Percentiles rank a stretch among this genome's conserved stretches.
These are phyloP conservation scores for Globisporangium echinulatum DNA, from an alignment of 352 stramenopile genomes.

Conservation along the genomic window DNA sequence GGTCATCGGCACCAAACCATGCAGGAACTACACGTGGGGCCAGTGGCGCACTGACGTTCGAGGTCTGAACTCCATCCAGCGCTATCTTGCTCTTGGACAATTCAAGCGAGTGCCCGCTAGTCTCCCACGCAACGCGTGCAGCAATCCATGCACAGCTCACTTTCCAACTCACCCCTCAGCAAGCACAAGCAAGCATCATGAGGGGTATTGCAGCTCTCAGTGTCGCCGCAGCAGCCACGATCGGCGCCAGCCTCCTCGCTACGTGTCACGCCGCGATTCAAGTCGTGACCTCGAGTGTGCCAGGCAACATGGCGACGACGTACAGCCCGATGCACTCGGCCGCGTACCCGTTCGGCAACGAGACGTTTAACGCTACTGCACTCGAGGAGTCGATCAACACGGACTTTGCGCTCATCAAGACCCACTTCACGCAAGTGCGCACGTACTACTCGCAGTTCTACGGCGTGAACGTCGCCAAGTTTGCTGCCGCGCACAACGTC, in stretches of 20 bases:
- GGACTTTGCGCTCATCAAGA: constrained; percentile 23
- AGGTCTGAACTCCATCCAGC: too few relatives aligned
- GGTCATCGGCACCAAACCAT: too few relatives aligned
- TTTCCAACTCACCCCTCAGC: background rate
- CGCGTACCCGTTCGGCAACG: constrained; percentile 8
- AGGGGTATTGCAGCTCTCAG: background rate
- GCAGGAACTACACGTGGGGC: too few relatives aligned
- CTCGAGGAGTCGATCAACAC: constrained; percentile 16
- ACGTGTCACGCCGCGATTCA: background rate
- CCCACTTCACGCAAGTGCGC: constrained; percentile 19
- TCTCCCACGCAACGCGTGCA: too few relatives aligned
- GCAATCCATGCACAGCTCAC: background rate
- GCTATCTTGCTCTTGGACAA: too few relatives aligned
- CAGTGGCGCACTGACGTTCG: too few relatives aligned
- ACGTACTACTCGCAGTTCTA: constrained; percentile 35
- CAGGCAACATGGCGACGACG: constrained; percentile 9
- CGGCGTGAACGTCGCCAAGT: constrained; percentile 18
- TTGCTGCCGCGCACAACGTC: constrained; percentile 18
- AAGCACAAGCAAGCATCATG: background rate
- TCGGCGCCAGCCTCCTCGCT: constrained; percentile 1
- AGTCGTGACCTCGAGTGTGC: background rate
- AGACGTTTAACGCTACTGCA: constrained; percentile 8
- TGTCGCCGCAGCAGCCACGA: background rate
- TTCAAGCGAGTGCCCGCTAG: too few relatives aligned
- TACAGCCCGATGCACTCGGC: constrained; percentile 15